These are phyloP conservation scores for Mangifera indica DNA, from an alignment of 345 rosid genomes.

Conservation along the genomic window DNA sequence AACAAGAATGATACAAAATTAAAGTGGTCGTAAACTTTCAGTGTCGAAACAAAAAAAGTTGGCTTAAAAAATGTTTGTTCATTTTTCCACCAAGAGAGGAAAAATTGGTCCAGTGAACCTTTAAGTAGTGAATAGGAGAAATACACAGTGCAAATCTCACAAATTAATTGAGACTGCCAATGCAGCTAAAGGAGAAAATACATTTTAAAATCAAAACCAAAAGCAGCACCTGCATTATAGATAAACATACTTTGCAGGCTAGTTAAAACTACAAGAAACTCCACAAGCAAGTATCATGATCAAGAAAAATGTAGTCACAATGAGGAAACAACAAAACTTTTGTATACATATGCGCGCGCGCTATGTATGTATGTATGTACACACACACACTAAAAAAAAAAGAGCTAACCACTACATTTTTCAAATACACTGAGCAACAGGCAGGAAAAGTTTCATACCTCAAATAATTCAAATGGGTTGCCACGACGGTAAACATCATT, in stretches of 20 bases:
- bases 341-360: too few species aligned
- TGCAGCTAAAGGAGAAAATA: background rate
- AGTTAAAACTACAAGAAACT: background rate
- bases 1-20: background rate
- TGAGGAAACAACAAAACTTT: background rate
- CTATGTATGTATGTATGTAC: too few species aligned
- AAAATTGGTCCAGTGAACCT: background rate
- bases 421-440: background rate
- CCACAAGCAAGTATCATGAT: too few species aligned
- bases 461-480: slow-evolving; percentile 84
- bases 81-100: background rate
- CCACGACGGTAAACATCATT: slow-evolving; percentile 69
- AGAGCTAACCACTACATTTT: background rate
- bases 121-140: background rate
- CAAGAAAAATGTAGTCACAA: background rate
- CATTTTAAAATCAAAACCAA: background rate
- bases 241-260: background rate
- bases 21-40: background rate
- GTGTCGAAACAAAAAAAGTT: background rate
- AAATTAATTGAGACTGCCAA: background rate
- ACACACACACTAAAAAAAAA: too few species aligned
- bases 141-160: background rate
- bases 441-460: slow-evolving; percentile 45
- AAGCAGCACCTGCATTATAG: background rate
- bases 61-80: background rate